Percentiles rank a stretch among this genome's conserved stretches.
Evolutionary conservation across 768 basidiomycete genomes (phyloP).

Genomic region (Pleurotus sapidus): DNA sequence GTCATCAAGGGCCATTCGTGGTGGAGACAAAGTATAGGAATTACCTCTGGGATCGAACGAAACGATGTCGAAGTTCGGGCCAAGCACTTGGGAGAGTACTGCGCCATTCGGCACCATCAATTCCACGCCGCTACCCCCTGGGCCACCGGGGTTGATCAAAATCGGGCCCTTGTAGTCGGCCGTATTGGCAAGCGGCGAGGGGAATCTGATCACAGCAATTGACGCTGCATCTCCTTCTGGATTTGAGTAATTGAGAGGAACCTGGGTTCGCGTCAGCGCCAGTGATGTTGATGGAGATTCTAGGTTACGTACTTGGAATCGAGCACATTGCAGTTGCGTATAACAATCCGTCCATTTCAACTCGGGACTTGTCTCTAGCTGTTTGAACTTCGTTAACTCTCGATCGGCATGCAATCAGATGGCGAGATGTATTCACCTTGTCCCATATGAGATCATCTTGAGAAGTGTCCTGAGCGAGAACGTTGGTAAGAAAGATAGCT

Average conservation of each 20-base stretch:
- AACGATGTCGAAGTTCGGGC: conserved; percentile 42
- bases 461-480: too few species aligned
- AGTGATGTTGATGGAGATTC: neutral
- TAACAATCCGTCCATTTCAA: conserved; percentile 25
- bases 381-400: neutral
- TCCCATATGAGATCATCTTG: neutral
- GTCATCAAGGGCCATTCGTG: too few species aligned
- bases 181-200: conserved; percentile 23
- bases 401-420: neutral
- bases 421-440: neutral
- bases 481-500: too few species aligned
- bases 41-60: conserved; percentile 46
- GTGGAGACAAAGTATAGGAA: neutral
- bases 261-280: conserved; percentile 22
- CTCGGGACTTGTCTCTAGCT: neutral
- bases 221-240: conserved; percentile 32
- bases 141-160: conserved; percentile 47
- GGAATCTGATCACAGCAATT: conserved; percentile 41
- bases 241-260: conserved; percentile 43
- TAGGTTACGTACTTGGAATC: conserved; percentile 16
- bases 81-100: conserved; percentile 27
- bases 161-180: conserved; percentile 40
- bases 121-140: conserved; percentile 41
- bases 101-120: conserved; percentile 20
- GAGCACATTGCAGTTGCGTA: conserved; percentile 18